A percentile compares a stretch with the other conserved stretches of the same genome.
Conservation (phyloP, 2,329 filamentous ascomycete genomes). For the Ophiosphaerella herpotricha region DNA sequence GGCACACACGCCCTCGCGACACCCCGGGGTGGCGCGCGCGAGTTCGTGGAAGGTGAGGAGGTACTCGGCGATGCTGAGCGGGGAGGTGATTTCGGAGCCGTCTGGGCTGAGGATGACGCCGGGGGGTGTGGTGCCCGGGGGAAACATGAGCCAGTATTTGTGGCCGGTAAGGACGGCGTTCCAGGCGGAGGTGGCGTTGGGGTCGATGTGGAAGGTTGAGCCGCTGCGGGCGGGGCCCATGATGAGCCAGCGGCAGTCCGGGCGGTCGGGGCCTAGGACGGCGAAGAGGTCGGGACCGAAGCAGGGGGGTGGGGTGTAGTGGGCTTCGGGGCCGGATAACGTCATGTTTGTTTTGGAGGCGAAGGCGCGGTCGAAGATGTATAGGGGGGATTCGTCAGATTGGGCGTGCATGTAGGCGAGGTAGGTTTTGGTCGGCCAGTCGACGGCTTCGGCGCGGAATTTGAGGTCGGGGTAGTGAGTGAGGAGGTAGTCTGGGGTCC, state of each 20-base stretch:
- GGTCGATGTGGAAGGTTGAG: constrained; percentile 91
- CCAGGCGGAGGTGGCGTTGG: constrained; percentile 80
- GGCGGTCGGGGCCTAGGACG: constrained; percentile 75
- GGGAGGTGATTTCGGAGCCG: constrained; percentile 89
- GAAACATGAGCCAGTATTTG: constrained; percentile 99
- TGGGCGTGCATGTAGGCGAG: constrained; percentile 79
- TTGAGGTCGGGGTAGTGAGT: constrained; percentile 66
- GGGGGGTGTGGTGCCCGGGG: constrained; percentile 73
- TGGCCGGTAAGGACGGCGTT: constrained; percentile 87
- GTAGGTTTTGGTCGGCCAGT: constrained; percentile 86
- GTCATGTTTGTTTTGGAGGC: constrained; percentile 79
- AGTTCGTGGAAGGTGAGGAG: constrained; percentile 85
- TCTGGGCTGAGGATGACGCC: constrained; percentile 90
- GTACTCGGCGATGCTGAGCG: constrained; percentile 96
- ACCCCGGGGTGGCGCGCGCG: constrained; percentile 75
- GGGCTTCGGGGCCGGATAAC: constrained; percentile 54
- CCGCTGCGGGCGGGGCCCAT: constrained; percentile 85
- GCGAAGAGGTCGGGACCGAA: constrained; percentile 88
- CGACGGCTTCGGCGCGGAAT: constrained; percentile 90
- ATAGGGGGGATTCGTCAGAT: constrained; percentile 84
- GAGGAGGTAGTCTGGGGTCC: constrained; percentile 72
- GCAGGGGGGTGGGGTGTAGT: constrained; percentile 80
- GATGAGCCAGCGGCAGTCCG: constrained; percentile 91
- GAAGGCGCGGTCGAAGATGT: constrained; percentile 88
- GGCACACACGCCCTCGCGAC: constrained; percentile 81